These are phyloP conservation scores for Saturnispora sekii DNA, from an alignment of 805 yeast species.

Conservation along the genomic window DNA sequence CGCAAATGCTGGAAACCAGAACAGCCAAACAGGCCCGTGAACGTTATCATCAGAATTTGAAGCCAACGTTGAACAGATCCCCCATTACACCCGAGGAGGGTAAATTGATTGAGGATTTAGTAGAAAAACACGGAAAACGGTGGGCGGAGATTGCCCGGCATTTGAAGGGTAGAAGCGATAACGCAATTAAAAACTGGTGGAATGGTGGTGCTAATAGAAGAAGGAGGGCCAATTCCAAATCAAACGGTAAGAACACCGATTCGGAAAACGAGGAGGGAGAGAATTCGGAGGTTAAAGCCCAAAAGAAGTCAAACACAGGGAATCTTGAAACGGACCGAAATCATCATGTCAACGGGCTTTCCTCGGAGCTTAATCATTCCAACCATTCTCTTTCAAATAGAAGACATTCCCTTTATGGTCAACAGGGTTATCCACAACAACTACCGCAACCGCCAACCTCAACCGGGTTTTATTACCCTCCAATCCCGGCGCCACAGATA, in stretches of 20 bases:
- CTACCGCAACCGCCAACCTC: background rate
- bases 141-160: conserved; percentile 95
- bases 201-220: conserved; percentile 86
- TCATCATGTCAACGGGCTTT: background rate
- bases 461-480: background rate
- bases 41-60: conserved; percentile 82
- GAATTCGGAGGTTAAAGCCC: background rate
- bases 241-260: background rate
- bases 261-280: background rate
- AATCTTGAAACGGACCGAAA: background rate
- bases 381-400: background rate
- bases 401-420: conserved; percentile 2
- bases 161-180: conserved; percentile 79
- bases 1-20: conserved; percentile 61
- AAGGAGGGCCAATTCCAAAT: conserved; percentile 33
- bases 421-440: background rate
- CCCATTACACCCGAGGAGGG: conserved; percentile 88
- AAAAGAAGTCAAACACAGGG: background rate
- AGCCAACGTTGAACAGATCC: conserved; percentile 69
- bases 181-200: conserved; percentile 94
- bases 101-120: conserved; percentile 66
- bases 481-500: background rate
- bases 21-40: conserved; percentile 91
- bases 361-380: too few species aligned
- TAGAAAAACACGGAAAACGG: conserved; percentile 68